Conservation (phyloP, 176 grass and related monocot genomes). For the Areca catechu region DNA sequence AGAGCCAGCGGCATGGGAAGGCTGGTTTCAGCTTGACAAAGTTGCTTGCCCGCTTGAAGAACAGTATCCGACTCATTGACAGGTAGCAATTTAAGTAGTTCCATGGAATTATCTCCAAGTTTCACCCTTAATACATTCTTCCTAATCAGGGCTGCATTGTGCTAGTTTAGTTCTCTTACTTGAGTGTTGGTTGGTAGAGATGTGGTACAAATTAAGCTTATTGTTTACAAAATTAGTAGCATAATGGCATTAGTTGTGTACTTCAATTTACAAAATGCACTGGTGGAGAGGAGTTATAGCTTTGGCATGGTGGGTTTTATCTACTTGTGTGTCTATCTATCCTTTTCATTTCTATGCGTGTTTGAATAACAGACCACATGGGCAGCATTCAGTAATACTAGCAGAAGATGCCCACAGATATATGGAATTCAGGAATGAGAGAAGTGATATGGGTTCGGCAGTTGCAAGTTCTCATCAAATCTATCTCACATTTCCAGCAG, state of each 20-base stretch:
- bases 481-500: constrained; percentile 44
- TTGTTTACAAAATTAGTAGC: too few relatives aligned
- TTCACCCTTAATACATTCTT: too few relatives aligned
- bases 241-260: too few relatives aligned
- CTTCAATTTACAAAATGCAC: too few relatives aligned
- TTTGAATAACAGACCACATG: constrained; percentile 28
- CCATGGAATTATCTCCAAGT: background rate
- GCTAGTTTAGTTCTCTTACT: too few relatives aligned
- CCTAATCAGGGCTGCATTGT: too few relatives aligned
- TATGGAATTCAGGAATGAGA: constrained; percentile 28
- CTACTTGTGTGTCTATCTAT: too few relatives aligned
- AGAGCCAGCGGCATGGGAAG: constrained; percentile 40
- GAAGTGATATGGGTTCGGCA: constrained; percentile 2
- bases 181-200: too few relatives aligned
- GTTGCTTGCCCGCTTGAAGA: constrained; percentile 28
- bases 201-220: too few relatives aligned
- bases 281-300: too few relatives aligned
- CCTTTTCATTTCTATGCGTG: too few relatives aligned
- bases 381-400: constrained; percentile 29
- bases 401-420: constrained; percentile 43
- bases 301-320: too few relatives aligned
- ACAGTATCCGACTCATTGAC: constrained; percentile 21
- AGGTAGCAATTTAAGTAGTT: constrained; percentile 24
- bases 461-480: constrained; percentile 28
- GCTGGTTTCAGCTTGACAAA: constrained; percentile 23